Percentiles rank a stretch among this genome's conserved stretches.
Conservation (phyloP, 805 yeast species). For the Metschnikowia koreensis region DNA sequence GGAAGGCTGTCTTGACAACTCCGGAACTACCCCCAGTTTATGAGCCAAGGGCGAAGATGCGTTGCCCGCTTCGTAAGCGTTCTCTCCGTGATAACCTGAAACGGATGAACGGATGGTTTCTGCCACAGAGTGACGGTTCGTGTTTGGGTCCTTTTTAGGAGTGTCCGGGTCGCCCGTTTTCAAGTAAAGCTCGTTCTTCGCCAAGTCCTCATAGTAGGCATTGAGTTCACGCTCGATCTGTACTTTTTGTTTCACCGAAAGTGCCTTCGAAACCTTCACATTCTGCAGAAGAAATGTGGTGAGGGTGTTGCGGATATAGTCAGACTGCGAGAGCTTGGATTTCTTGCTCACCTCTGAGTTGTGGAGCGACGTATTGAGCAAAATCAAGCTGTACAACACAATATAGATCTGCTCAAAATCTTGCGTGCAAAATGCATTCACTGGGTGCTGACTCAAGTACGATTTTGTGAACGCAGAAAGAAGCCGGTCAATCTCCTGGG, state of each 20-base stretch:
- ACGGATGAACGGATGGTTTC: slow-evolving; percentile 19
- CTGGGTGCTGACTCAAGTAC: slow-evolving; percentile 54
- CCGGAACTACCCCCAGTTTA: slow-evolving; percentile 3
- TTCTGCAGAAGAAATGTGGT: slow-evolving; percentile 41
- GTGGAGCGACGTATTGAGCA: slow-evolving; percentile 77
- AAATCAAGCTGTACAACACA: slow-evolving; percentile 65
- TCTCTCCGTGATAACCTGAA: slow-evolving; percentile 4
- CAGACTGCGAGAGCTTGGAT: slow-evolving; percentile 39
- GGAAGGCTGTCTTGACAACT: slow-evolving; percentile 28
- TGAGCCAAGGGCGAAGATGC: slow-evolving; percentile 8
- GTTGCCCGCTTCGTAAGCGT: background rate
- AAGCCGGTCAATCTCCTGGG: slow-evolving; percentile 75
- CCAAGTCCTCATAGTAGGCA: slow-evolving; percentile 43
- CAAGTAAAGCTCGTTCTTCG: slow-evolving; percentile 38
- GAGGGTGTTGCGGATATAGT: slow-evolving; percentile 42
- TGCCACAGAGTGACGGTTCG: slow-evolving; percentile 22
- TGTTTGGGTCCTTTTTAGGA: slow-evolving; percentile 7
- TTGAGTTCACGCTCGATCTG: slow-evolving; percentile 47
- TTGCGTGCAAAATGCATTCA: slow-evolving; percentile 47
- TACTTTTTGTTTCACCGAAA: slow-evolving; percentile 38
- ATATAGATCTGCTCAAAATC: slow-evolving; percentile 61
- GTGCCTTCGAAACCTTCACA: slow-evolving; percentile 25
- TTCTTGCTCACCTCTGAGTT: slow-evolving; percentile 43
- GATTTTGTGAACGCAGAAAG: slow-evolving; percentile 64
- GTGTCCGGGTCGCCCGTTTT: slow-evolving; percentile 24